Conservation (phyloP, 148 eudicot genomes). For the Rhododendron kiyosumense region DNA sequence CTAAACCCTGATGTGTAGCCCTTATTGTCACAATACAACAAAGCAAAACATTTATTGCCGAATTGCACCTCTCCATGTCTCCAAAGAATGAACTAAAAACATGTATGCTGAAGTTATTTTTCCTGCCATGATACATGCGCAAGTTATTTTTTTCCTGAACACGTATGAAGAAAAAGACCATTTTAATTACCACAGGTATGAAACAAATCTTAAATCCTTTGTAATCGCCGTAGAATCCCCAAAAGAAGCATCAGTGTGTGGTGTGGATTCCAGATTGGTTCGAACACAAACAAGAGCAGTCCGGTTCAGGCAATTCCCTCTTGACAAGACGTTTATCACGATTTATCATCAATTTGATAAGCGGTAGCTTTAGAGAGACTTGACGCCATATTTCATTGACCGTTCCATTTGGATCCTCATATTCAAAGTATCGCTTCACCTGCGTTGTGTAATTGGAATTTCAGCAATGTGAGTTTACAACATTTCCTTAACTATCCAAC, state of each 20-base stretch:
- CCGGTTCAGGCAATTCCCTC: slow-evolving; percentile 65
- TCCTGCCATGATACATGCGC: not conserved
- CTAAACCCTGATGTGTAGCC: not conserved
- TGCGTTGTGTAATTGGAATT: slow-evolving; percentile 18
- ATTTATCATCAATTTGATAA: slow-evolving; percentile 73
- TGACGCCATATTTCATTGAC: slow-evolving; percentile 92
- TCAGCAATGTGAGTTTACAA: not conserved
- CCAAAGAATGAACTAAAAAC: not conserved
- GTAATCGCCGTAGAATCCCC: not conserved
- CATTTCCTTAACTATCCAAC: not conserved
- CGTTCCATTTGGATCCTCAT: slow-evolving; percentile 82
- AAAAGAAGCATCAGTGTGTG: slow-evolving; percentile 26
- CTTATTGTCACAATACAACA: not conserved
- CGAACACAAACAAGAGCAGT: slow-evolving; percentile 86
- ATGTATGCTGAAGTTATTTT: not conserved
- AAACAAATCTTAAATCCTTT: not conserved
- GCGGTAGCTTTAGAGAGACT: slow-evolving; percentile 74
- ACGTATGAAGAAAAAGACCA: not conserved
- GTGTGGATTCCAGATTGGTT: slow-evolving; percentile 52
- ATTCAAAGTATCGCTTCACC: slow-evolving; percentile 80
- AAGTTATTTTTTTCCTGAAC: not conserved
- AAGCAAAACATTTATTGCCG: not conserved
- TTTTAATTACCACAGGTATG: not conserved
- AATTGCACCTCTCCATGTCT: not conserved
- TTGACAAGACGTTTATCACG: slow-evolving; percentile 78